Evolutionary conservation across 148 eudicot genomes (phyloP).

Genomic region (Nepenthes gracilis): DNA sequence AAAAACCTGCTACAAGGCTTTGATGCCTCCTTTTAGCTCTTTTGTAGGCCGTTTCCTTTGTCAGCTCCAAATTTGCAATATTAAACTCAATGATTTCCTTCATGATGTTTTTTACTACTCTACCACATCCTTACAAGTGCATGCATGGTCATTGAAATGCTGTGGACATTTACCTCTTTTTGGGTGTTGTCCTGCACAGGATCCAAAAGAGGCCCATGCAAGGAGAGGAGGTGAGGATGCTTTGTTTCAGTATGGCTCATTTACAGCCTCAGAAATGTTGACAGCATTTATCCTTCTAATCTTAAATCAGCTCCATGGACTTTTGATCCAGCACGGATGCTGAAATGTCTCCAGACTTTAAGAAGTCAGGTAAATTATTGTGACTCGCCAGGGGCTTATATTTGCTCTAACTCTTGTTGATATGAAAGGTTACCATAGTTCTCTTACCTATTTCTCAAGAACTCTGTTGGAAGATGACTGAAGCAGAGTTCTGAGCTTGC

Average conservation of each 20-base stretch:
- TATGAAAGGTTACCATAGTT: neutral
- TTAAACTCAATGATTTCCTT: neutral
- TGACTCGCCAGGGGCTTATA: neutral
- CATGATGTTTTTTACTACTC: neutral
- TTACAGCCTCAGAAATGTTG: conserved; percentile 10
- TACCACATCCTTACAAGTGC: too few relatives aligned
- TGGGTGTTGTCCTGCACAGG: conserved; percentile 20
- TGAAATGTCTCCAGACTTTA: conserved; percentile 66
- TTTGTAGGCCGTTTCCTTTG: too few relatives aligned
- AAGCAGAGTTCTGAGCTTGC: neutral
- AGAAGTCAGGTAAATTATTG: conserved; percentile 45
- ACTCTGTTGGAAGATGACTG: neutral
- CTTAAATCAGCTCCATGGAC: conserved; percentile 94
- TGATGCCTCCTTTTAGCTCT: too few relatives aligned
- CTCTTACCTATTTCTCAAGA: neutral
- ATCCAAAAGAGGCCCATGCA: conserved; percentile 96
- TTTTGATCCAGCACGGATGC: conserved; percentile 62
- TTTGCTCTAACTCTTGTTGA: neutral
- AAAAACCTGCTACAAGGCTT: too few relatives aligned
- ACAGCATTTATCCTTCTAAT: conserved; percentile 9
- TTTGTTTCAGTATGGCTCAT: conserved; percentile 8
- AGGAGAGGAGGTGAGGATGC: conserved; percentile 88
- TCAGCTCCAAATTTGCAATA: too few relatives aligned
- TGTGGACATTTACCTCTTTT: too few relatives aligned
- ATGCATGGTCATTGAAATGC: neutral